Base-by-base conservation (phyloP, 495 filamentous ascomycete genomes). In the Podospora sp. region DNA sequence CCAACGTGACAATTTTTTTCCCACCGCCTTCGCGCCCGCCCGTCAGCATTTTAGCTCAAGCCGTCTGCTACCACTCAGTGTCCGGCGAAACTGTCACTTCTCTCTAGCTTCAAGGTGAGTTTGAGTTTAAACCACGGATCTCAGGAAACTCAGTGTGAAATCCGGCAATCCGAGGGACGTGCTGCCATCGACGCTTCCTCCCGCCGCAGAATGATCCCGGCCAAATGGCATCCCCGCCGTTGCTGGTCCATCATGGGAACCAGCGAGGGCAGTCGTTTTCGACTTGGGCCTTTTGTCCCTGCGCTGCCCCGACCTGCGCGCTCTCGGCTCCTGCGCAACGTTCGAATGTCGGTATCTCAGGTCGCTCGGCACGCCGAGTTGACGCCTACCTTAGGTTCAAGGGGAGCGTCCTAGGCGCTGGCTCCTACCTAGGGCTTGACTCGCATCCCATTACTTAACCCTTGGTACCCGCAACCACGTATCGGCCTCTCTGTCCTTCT, bases 81-180 rank as follows among this genome's bases (percentile, higher is more conserved):
- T 52, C 11, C 2, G 55, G 22, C 51, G 18, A 52, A n/a, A 20
- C 16, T 27, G 29, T 21, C 49, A 18, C 29, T n/a, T n/a, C 29
- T 33, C 29, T 33, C 4, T 8, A 8, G 8, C 29, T 33, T 33
- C 66, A 72, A 60, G 66, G 69, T 73, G 69, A 64, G 66, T 71
- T 63, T 51, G 26, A 62, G 40, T 20, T 56, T 25, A 24, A 51
- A 62, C 69, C 64, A 58, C 63, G 69, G 66, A 71, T 67, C 62
- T 58, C 56, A 69, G 24, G 25, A 66, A 63, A 46, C 67, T 53
- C 67, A 68, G 65, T 71, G 69, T 64, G 65, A 18, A 26, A 36
- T 26, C 52, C 25, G 58, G n/a, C n/a, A n/a, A n/a, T n/a, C n/a
- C n/a, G 57, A 49, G 67, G 62, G 52, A 60, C 62, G 67, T 68